These are phyloP conservation scores for Peniophora sp. DNA, from an alignment of 1,284 basidiomycete genomes.

Conservation along the genomic window DNA sequence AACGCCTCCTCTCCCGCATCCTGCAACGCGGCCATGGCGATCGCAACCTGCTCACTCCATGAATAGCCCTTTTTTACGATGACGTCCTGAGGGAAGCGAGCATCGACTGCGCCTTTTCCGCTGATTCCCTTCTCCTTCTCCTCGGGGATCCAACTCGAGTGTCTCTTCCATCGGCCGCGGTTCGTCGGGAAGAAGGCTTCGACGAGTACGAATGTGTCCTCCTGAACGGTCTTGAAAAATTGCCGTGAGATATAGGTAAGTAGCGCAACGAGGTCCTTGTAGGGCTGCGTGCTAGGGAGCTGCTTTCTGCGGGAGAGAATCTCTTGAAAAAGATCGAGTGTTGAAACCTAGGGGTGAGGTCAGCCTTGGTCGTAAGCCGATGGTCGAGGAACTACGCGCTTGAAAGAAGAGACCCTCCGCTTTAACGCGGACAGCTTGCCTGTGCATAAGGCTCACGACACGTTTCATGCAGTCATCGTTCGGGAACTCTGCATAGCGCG, in stretches of 20 bases:
- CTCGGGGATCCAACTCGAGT: constrained; percentile 76
- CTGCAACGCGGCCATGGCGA: constrained; percentile 69
- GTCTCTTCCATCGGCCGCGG: constrained; percentile 77
- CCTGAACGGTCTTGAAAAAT: constrained; percentile 84
- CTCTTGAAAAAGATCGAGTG: constrained; percentile 74
- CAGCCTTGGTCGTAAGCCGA: not conserved
- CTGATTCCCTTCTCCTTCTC: constrained; percentile 38
- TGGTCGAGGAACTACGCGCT: constrained; percentile 22
- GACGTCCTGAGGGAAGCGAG: constrained; percentile 57
- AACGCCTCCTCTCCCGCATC: constrained; percentile 58
- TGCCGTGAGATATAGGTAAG: constrained; percentile 82
- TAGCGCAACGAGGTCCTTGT: constrained; percentile 76
- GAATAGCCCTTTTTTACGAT: constrained; percentile 82
- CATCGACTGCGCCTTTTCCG: constrained; percentile 32
- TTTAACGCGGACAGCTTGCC: constrained; percentile 82
- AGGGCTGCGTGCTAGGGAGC: constrained; percentile 69
- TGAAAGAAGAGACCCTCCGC: constrained; percentile 92
- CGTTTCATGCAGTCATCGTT: constrained; percentile 79
- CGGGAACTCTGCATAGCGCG: constrained; percentile 75
- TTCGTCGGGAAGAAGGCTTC: constrained; percentile 91
- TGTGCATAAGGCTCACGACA: constrained; percentile 79
- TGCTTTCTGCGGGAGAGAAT: constrained; percentile 73
- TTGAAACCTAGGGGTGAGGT: constrained; percentile 58
- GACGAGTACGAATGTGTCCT: constrained; percentile 78
- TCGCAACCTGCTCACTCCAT: constrained; percentile 87